Conservation (phyloP, 148 eudicot genomes). For the Spergularia marina region DNA sequence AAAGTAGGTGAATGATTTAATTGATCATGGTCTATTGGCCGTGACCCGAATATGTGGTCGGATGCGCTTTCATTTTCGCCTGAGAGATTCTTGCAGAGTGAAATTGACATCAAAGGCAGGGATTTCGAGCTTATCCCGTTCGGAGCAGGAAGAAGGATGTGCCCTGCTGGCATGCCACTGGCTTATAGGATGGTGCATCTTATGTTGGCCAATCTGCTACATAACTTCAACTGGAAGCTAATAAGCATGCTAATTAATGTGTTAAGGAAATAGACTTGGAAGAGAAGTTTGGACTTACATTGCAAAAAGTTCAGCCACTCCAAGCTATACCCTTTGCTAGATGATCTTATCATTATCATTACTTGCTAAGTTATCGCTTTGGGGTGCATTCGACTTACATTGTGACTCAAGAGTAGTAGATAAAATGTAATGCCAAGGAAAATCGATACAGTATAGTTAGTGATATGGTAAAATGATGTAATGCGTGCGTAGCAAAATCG, state of each 20-base stretch:
- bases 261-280: constrained; percentile 20
- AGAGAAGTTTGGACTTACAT: constrained; percentile 29
- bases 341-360: neutral
- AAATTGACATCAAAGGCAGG: constrained; percentile 20
- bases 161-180: constrained; percentile 26
- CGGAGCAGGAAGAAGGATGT: constrained; percentile 30
- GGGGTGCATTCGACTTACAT: no score
- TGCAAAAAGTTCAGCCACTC: constrained; percentile 31
- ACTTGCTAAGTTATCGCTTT: neutral
- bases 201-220: constrained; percentile 28
- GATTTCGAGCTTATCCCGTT: constrained; percentile 32
- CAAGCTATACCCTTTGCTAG: constrained; percentile 19
- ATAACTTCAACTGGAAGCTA: constrained; percentile 37
- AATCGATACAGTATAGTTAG: no score
- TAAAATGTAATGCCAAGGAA: no score
- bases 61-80: constrained; percentile 26
- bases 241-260: constrained; percentile 23
- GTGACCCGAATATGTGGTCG: constrained; percentile 30
- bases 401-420: no score
- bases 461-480: no score
- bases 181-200: constrained; percentile 30
- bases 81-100: constrained; percentile 31
- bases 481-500: no score
- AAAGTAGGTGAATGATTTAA: constrained; percentile 25
- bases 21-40: constrained; percentile 32